phyloP scores from a whole-genome alignment of 768 basidiomycete species.

The Guyanaporus albipodus region DNA sequence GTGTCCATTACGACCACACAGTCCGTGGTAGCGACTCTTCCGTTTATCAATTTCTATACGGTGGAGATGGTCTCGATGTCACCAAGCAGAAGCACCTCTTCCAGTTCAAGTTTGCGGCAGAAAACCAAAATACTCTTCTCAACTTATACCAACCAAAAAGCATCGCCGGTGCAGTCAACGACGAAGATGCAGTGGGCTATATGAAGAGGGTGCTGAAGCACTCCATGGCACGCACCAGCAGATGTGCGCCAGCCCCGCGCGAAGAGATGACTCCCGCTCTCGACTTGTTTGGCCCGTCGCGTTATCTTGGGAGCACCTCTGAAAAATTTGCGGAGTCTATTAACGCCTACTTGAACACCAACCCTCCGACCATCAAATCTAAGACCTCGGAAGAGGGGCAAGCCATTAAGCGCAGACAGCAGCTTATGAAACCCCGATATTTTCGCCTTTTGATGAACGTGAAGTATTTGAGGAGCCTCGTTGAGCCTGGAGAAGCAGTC shows the following conservation, averaged over 20 bases:
- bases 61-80: constrained; percentile 94
- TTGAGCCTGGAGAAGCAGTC: constrained; percentile 98
- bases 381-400: constrained; percentile 38
- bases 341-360: constrained; percentile 71
- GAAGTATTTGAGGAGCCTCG: constrained; percentile 89
- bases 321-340: constrained; percentile 85
- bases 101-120: constrained; percentile 90
- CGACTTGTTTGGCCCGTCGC: constrained; percentile 71
- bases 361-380: constrained; percentile 52
- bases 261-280: constrained; percentile 69
- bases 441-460: constrained; percentile 86
- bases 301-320: constrained; percentile 85
- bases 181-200: constrained; percentile 62
- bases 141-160: constrained; percentile 63
- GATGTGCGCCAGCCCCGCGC: constrained; percentile 44
- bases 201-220: constrained; percentile 91
- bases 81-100: constrained; percentile 95
- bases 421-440: constrained; percentile 44
- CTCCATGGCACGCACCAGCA: constrained; percentile 43
- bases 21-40: constrained; percentile 94
- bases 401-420: constrained; percentile 42
- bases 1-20: constrained; percentile 97
- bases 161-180: constrained; percentile 56
- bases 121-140: constrained; percentile 78
- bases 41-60: constrained; percentile 94